phyloP scores from a whole-genome alignment of 2,329 filamentous ascomycete genomes.

The Venturia nashicola region DNA sequence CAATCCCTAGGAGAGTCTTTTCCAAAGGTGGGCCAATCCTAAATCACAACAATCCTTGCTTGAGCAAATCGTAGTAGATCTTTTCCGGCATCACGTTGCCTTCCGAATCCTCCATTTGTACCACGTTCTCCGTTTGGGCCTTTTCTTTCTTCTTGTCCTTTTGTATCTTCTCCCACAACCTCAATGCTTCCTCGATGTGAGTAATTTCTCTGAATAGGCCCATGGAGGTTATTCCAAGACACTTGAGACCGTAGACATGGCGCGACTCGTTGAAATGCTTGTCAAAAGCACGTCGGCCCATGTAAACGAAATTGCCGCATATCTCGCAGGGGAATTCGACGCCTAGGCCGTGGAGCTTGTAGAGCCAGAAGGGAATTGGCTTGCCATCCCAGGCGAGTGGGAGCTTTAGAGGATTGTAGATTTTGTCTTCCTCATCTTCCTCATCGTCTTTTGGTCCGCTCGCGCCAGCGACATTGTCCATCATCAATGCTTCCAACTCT shows the following conservation, averaged over 20 bases:
- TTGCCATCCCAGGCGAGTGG: conserved; percentile 97
- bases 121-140: conserved; percentile 66
- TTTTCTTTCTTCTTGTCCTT: conserved; percentile 68
- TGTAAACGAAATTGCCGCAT: conserved; percentile 97
- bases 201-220: conserved; percentile 90
- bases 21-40: conserved; percentile 8
- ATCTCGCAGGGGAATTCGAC: conserved; percentile 95
- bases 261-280: conserved; percentile 95
- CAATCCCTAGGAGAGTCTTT: not conserved
- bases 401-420: conserved; percentile 94
- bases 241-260: conserved; percentile 88
- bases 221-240: conserved; percentile 84
- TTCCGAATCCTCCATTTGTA: conserved; percentile 97
- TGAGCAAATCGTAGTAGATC: conserved; percentile 90
- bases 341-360: conserved; percentile 88
- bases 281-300: conserved; percentile 89
- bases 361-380: conserved; percentile 97
- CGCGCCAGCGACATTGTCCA: conserved; percentile 33
- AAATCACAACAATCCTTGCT: conserved; percentile 73
- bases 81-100: conserved; percentile 99
- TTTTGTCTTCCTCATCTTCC: conserved; percentile 54
- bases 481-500: conserved; percentile 79
- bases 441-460: conserved; percentile 34
- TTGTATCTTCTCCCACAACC: conserved; percentile 88
- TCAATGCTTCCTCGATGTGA: conserved; percentile 75